Evolutionary conservation across 2,329 filamentous ascomycete species (phyloP).

Genomic region (Botryotinia calthae): DNA sequence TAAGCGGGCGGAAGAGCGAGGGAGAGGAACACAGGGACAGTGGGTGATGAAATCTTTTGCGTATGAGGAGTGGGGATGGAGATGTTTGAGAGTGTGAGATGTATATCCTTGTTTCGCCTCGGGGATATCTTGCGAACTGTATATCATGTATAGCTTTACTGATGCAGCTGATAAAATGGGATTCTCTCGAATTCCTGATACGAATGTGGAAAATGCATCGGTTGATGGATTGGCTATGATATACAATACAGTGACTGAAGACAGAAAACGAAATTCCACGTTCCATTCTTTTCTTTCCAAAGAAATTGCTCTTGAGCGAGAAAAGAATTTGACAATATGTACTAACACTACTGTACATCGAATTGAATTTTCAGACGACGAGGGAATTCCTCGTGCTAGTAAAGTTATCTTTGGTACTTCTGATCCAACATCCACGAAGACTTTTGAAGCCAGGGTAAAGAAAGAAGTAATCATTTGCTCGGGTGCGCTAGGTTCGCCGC

Average conservation of each 20-base stretch:
- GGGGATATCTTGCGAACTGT: background rate
- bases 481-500: conserved; percentile 18
- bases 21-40: background rate
- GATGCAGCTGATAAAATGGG: conserved; percentile 11
- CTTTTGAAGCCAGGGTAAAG: conserved; percentile 5
- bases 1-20: background rate
- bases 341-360: conserved; percentile 15
- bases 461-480: conserved; percentile 22
- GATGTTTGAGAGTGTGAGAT: conserved; percentile 3
- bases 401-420: conserved; percentile 8
- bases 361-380: conserved; percentile 15
- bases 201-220: conserved; percentile 11
- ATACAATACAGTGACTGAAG: conserved; percentile 15
- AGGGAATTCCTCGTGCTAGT: background rate
- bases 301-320: conserved; percentile 17
- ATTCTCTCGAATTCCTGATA: conserved; percentile 14
- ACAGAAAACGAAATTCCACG: conserved; percentile 18
- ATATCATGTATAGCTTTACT: background rate
- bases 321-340: conserved; percentile 18
- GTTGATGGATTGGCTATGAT: conserved; percentile 18
- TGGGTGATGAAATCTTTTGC: background rate
- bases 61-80: background rate
- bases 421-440: background rate
- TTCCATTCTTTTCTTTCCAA: conserved; percentile 21
- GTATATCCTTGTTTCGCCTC: background rate